Evolutionary conservation across 768 basidiomycete genomes (phyloP).

Genomic region (Lentinula guzmanii): DNA sequence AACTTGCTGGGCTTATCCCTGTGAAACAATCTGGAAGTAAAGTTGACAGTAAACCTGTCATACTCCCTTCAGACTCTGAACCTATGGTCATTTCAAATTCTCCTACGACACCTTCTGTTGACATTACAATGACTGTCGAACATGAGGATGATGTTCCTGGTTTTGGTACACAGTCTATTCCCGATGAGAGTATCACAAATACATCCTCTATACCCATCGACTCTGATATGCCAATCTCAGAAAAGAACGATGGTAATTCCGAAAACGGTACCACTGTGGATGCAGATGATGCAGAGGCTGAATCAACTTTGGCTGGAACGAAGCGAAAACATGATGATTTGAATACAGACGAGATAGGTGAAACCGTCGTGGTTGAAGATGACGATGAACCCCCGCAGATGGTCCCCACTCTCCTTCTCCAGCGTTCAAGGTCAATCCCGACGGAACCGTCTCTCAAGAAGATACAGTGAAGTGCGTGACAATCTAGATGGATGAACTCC

Average conservation of each 20-base stretch:
- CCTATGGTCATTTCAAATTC: conserved; percentile 20
- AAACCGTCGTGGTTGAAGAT: conserved; percentile 27
- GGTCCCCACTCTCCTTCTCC: conserved; percentile 31
- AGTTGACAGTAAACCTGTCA: conserved; percentile 24
- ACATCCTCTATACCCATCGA: neutral
- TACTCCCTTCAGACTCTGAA: conserved; percentile 31
- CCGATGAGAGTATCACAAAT: neutral
- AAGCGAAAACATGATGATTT: conserved; percentile 49
- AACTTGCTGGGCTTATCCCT: conserved; percentile 52
- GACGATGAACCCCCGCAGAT: conserved; percentile 44
- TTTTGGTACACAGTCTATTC: conserved; percentile 15
- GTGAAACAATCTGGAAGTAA: conserved; percentile 17
- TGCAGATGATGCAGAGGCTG: conserved; percentile 13
- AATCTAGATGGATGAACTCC: neutral
- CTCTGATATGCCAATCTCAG: conserved; percentile 1
- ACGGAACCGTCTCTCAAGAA: conserved; percentile 92
- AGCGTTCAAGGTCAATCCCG: conserved; percentile 74
- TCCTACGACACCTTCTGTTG: conserved; percentile 5
- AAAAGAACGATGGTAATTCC: conserved; percentile 7
- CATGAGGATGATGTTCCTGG: conserved; percentile 32
- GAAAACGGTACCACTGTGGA: conserved; percentile 8
- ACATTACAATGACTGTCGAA: conserved; percentile 5
- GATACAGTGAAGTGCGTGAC: conserved; percentile 82
- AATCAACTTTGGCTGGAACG: conserved; percentile 19
- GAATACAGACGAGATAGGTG: conserved; percentile 29